Percentiles rank a stretch among this genome's conserved stretches.
phyloP scores from a whole-genome alignment of 257 asterid genomes.

The Euphrasia confusa region DNA sequence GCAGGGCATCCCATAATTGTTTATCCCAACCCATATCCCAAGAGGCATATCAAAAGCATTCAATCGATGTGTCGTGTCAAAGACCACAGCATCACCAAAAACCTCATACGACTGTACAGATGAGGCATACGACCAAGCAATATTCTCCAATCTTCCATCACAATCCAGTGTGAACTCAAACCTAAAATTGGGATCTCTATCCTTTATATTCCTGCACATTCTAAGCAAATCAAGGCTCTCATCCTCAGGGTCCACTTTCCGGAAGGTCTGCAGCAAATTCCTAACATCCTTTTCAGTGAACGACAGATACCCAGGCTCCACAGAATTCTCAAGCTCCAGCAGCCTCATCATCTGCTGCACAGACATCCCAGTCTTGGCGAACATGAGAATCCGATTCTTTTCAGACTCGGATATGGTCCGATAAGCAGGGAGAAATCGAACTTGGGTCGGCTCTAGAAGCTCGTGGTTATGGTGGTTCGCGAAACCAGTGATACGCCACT shows the following conservation, averaged over 20 bases:
- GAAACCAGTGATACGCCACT: conserved; percentile 93
- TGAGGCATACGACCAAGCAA: conserved; percentile 97
- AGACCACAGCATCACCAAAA: conserved; percentile 91
- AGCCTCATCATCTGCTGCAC: conserved; percentile 98
- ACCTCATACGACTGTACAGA: conserved; percentile 78
- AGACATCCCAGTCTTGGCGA: conserved; percentile 92
- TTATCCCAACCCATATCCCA: conserved; percentile 96
- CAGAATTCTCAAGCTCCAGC: conserved; percentile 83
- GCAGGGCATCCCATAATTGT: conserved; percentile 99
- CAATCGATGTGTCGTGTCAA: conserved; percentile 92
- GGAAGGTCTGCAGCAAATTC: conserved; percentile 81
- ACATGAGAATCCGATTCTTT: conserved; percentile 83
- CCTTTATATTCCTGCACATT: conserved; percentile 92
- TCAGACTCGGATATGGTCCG: conserved; percentile 88
- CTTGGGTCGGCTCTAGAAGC: conserved; percentile 92
- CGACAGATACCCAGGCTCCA: conserved; percentile 89
- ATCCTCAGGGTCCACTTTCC: conserved; percentile 84
- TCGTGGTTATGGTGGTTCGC: conserved; percentile 92
- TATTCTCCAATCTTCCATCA: conserved; percentile 72
- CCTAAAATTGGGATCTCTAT: conserved; percentile 78
- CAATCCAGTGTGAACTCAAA: conserved; percentile 83
- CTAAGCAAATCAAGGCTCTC: conserved; percentile 79
- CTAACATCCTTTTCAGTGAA: conserved; percentile 96
- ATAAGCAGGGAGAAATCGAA: conserved; percentile 95
- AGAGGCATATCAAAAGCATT: conserved; percentile 95